Conservation (phyloP, 345 rosid genomes). For the Corchorus olitorius region DNA sequence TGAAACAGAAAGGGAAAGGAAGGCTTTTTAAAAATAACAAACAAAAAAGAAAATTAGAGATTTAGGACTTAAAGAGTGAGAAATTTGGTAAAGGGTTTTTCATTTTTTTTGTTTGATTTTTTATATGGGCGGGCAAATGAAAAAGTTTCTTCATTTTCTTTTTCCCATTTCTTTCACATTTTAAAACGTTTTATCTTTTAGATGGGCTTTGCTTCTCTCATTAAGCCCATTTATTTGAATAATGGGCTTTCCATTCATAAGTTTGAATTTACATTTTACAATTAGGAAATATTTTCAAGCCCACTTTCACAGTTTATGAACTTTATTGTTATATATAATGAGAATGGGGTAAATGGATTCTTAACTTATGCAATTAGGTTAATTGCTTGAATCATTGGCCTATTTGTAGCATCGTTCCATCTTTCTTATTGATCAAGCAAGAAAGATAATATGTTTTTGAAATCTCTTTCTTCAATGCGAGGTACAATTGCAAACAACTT, state of each 20-base stretch:
- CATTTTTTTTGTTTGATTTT: conserved; percentile 22
- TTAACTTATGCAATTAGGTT: too few relatives aligned
- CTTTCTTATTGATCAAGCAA: too few relatives aligned
- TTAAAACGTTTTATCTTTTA: background rate
- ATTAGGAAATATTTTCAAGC: too few relatives aligned
- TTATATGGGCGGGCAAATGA: conserved; percentile 34
- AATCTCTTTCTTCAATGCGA: too few relatives aligned
- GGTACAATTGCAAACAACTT: too few relatives aligned
- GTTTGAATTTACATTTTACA: background rate
- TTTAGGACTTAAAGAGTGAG: background rate
- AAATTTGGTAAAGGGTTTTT: background rate
- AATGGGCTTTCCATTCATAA: background rate
- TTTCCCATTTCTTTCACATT: background rate
- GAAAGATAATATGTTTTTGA: too few relatives aligned
- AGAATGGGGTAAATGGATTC: too few relatives aligned
- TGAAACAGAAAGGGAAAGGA: background rate
- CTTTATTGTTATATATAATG: too few relatives aligned
- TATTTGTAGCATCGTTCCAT: too few relatives aligned
- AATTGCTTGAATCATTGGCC: too few relatives aligned
- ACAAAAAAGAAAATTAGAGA: background rate
- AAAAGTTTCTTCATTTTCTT: background rate
- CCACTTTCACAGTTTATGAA: too few relatives aligned
- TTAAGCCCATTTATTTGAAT: background rate
- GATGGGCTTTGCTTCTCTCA: background rate
- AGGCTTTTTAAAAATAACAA: background rate